Percentiles rank a stretch among this genome's conserved stretches.
These are phyloP conservation scores for Medicago truncatula DNA, from an alignment of 306 rosid species.

Conservation along the genomic window DNA sequence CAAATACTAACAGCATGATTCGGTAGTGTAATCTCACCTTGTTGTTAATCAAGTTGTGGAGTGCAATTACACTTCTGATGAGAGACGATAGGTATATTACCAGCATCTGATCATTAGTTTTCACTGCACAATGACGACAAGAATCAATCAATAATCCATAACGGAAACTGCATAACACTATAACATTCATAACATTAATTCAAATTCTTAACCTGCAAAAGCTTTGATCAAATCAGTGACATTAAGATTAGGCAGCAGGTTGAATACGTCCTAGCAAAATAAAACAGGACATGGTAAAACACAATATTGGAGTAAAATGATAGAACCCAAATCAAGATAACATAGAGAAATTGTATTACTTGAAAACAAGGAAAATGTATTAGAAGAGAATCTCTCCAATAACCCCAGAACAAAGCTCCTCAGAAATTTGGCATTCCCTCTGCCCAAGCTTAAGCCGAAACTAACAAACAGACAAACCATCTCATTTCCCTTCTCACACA, in stretches of 20 bases:
- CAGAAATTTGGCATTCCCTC: no score
- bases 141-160: slow-evolving; percentile 36
- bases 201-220: slow-evolving; percentile 44
- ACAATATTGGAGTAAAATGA: background rate
- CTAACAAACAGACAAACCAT: no score
- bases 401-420: no score
- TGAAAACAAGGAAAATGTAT: no score
- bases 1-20: slow-evolving; percentile 27
- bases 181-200: slow-evolving; percentile 13
- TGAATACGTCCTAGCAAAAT: slow-evolving; percentile 48
- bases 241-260: slow-evolving; percentile 52
- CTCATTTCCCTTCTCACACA: no score
- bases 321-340: no score
- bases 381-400: no score
- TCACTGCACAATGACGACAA: slow-evolving; percentile 45
- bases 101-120: slow-evolving; percentile 58
- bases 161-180: slow-evolving; percentile 10
- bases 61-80: slow-evolving; percentile 53
- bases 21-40: slow-evolving; percentile 43
- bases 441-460: no score
- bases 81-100: slow-evolving; percentile 54
- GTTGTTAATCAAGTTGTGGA: slow-evolving; percentile 58
- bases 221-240: slow-evolving; percentile 52
- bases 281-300: slow-evolving; percentile 27
- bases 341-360: no score